A percentile compares a stretch with the other conserved stretches of the same genome.
phyloP scores from a whole-genome alignment of 257 asterid species.

The Voacanga thouarsii region DNA sequence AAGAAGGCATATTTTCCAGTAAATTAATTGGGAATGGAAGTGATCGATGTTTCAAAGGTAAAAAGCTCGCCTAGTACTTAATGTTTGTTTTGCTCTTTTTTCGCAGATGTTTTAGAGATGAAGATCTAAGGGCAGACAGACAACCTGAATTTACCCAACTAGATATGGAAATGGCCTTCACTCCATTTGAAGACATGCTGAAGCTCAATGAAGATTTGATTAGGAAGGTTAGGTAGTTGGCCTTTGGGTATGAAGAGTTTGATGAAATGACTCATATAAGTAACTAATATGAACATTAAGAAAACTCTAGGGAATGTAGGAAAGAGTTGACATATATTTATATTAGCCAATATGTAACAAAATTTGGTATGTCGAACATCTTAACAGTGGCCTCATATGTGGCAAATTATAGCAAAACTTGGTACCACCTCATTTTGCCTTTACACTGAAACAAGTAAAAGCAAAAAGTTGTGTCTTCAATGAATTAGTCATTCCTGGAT shows the following conservation, averaged over 20 bases:
- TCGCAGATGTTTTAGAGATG: constrained; percentile 89
- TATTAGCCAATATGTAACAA: background rate
- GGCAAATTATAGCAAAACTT: background rate
- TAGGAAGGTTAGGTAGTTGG: constrained; percentile 57
- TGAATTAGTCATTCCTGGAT: background rate
- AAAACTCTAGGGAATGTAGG: background rate
- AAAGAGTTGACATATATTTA: background rate
- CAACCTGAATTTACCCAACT: constrained; percentile 98
- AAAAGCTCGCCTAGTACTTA: background rate
- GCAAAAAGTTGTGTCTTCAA: background rate
- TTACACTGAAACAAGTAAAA: background rate
- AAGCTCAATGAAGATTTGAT: constrained; percentile 94
- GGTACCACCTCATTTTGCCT: background rate
- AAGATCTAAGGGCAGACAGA: constrained; percentile 98
- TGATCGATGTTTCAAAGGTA: background rate
- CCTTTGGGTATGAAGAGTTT: background rate
- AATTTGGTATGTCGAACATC: background rate
- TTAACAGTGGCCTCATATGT: background rate
- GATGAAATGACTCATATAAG: background rate
- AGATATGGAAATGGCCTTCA: constrained; percentile 96
- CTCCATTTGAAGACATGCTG: constrained; percentile 92
- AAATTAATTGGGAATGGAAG: background rate
- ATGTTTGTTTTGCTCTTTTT: constrained; percentile 17
- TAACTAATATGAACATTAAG: background rate
- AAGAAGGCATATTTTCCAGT: background rate